phyloP scores from a whole-genome alignment of 257 asterid species.

The Primulina tabacum region DNA sequence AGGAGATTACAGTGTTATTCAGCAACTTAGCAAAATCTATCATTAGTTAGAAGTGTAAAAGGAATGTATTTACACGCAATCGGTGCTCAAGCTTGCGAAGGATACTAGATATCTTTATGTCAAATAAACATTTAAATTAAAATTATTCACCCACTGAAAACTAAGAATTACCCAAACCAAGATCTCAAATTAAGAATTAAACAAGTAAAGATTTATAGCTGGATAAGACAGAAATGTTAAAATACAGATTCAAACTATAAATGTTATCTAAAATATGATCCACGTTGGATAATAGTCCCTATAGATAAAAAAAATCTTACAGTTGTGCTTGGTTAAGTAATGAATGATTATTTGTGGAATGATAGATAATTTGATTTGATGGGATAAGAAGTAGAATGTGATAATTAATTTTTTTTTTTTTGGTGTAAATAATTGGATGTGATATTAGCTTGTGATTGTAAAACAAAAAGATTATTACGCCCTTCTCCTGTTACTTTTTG shows the following conservation, averaged over 20 bases:
- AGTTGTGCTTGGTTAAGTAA: not conserved
- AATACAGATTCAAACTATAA: no score
- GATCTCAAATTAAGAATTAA: not conserved
- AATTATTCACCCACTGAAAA: not conserved
- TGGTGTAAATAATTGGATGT: not conserved
- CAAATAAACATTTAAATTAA: not conserved
- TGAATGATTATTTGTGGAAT: not conserved
- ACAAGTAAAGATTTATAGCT: not conserved
- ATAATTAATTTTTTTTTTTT: no score
- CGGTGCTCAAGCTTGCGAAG: not conserved
- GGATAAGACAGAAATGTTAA: not conserved
- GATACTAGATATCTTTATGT: not conserved
- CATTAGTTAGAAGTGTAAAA: not conserved
- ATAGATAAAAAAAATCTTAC: not conserved
- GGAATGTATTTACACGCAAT: not conserved
- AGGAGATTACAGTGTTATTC: slow-evolving; percentile 8
- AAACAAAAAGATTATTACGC: not conserved
- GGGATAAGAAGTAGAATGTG: not conserved
- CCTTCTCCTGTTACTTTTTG: not conserved
- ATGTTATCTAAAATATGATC: not conserved
- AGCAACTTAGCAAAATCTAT: slow-evolving; percentile 7
- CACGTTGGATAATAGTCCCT: not conserved
- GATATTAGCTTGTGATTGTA: not conserved
- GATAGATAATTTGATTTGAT: not conserved
- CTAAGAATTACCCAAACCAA: not conserved